Evolutionary conservation across 139 green algal species (phyloP), one percentile per base, ranked within the genome.

Genomic region (Chlorella vulgaris): DNA sequence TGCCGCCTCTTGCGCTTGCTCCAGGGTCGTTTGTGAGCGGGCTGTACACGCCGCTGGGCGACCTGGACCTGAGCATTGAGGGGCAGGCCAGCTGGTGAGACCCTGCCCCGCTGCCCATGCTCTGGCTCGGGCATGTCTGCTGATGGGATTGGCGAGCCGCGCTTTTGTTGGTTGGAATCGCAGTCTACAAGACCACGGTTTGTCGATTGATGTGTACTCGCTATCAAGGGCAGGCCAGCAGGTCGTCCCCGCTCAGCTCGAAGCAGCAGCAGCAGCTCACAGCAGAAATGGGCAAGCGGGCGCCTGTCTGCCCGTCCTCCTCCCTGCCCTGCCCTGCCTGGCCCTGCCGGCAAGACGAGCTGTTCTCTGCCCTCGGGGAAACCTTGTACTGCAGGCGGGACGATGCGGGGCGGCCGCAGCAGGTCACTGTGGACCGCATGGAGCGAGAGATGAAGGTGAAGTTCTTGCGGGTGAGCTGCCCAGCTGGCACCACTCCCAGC

Each of bases 31-130:
- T 86, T 81, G 76, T 81, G 18, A 86, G 88, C 70, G 81, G 81
- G 13, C 76, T 91, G 69, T 90, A 88, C 80, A 86, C 80, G 7
- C 81, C 79, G 2, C 43, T 24, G 18, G 88, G 88, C 4, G 88
- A 91, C 62, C 76, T 91, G 47, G 88, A 91, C 69, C 60, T 91
- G 0, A 76, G 79, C 28, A 86, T 91, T 7, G 85, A 91, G 58
- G 88, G 87, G 22, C 29, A 47, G 10, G 73, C 69, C 18, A 68
- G 42, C 1, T 83, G 77, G 77, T 83, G 50, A 31, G 77, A 15
- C n/a, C n/a, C n/a, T n/a, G n/a, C n/a, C n/a, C n/a, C n/a, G n/a
- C n/a, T n/a, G n/a, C n/a, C n/a, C 1, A 36, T 36, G 61, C 19
- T 36, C 28, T 33, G 51, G 33, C 5, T n/a, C n/a, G n/a, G n/a